Percentiles rank a stretch among this genome's conserved stretches.
Conservation (phyloP, 1,139 yeast species). For the Groenewaldozyma sp. region DNA sequence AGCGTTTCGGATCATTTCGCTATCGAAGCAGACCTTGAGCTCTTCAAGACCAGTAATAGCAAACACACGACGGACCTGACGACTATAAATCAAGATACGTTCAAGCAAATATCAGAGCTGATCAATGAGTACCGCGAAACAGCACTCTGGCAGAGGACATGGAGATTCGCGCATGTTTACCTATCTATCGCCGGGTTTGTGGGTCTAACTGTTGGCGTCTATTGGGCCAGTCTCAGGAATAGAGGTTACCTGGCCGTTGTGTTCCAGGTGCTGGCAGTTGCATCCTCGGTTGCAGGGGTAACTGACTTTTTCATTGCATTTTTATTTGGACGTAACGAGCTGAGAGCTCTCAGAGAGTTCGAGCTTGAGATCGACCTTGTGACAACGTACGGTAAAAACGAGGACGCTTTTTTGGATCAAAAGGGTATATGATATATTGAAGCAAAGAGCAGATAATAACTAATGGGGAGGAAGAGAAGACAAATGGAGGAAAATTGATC, state of each 20-base stretch:
- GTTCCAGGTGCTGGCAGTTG: conserved; percentile 36
- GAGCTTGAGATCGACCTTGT: conserved; percentile 31
- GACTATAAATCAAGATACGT: conserved; percentile 16
- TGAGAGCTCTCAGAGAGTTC: conserved; percentile 62
- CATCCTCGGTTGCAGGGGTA: conserved; percentile 56
- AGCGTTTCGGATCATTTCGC: conserved; percentile 94
- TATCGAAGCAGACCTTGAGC: conserved; percentile 43
- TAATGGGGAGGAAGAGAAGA: neutral
- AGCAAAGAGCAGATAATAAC: conserved; percentile 1
- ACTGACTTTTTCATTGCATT: conserved; percentile 72
- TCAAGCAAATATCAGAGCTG: conserved; percentile 48
- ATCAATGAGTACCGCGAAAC: conserved; percentile 47
- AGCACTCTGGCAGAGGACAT: conserved; percentile 49
- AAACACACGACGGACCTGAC: neutral
- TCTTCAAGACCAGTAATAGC: neutral
- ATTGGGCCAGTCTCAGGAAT: conserved; percentile 44
- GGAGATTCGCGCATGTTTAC: conserved; percentile 61
- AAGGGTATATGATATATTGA: neutral
- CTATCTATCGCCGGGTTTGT: conserved; percentile 43
- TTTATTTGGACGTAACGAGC: conserved; percentile 70
- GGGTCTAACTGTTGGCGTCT: conserved; percentile 45
- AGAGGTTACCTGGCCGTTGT: conserved; percentile 52
- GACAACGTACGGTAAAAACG: conserved; percentile 4
- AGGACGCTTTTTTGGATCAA: neutral
- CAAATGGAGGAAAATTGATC: neutral